These are phyloP conservation scores for Escovopsis sp. DNA, from an alignment of 2,329 filamentous ascomycete species.

Conservation along the genomic window DNA sequence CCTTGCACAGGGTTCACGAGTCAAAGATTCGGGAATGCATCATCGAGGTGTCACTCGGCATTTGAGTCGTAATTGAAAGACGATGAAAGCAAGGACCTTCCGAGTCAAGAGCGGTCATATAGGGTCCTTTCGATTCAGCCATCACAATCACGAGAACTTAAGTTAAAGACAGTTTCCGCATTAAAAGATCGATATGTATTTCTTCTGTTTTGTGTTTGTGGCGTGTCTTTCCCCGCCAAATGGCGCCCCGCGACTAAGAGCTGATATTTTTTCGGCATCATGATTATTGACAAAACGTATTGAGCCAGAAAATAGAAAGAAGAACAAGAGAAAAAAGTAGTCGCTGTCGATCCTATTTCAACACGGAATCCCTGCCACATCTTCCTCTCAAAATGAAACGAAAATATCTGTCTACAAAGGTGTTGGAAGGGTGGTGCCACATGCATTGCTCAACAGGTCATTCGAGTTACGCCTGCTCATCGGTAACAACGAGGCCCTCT, in stretches of 20 bases:
- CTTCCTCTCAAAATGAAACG: neutral
- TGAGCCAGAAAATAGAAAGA: conserved; percentile 2
- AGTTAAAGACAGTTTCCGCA: neutral
- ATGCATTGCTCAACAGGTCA: neutral
- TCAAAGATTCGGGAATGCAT: too few species aligned
- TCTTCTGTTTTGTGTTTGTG: too few species aligned
- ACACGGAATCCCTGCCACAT: neutral
- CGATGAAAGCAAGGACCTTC: too few species aligned
- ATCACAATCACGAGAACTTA: too few species aligned
- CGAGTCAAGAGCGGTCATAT: too few species aligned
- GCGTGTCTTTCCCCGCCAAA: neutral
- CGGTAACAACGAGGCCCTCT: conserved; percentile 60
- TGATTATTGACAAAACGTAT: conserved; percentile 5
- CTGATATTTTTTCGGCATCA: conserved; percentile 3
- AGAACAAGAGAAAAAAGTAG: conserved; percentile 3
- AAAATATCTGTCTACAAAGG: too few species aligned
- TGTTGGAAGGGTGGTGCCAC: too few species aligned
- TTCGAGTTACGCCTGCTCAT: conserved; percentile 35
- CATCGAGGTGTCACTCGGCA: too few species aligned
- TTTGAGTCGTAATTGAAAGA: too few species aligned
- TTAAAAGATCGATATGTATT: neutral
- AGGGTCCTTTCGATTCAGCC: too few species aligned
- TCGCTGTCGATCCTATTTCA: neutral
- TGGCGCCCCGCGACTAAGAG: neutral
- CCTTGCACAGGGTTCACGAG: too few species aligned